A percentile compares a stretch with the other conserved stretches of the same genome.
Conservation (phyloP, 2,329 filamentous ascomycete genomes). For the Pseudofabraea citricarpa region DNA sequence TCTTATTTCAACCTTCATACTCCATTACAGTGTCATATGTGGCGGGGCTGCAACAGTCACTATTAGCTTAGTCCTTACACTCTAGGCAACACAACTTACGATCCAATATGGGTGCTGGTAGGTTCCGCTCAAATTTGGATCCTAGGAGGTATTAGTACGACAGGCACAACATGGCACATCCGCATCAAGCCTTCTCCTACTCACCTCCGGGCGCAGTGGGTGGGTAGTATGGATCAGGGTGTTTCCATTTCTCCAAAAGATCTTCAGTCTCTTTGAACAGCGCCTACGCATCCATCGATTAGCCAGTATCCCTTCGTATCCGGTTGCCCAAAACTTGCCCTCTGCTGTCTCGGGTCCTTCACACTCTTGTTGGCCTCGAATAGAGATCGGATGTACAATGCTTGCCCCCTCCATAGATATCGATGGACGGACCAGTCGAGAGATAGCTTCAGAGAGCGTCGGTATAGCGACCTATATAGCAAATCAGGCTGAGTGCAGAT, state of each 20-base stretch:
- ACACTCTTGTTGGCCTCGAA: conserved; percentile 92
- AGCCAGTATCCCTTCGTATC: background rate
- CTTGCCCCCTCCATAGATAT: conserved; percentile 91
- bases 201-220: conserved; percentile 91
- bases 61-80: too few relatives aligned
- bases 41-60: conserved; percentile 25
- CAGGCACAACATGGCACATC: background rate
- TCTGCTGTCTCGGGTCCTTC: conserved; percentile 78
- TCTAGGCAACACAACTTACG: conserved; percentile 66
- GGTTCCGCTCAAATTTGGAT: conserved; percentile 93
- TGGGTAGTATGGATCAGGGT: conserved; percentile 86
- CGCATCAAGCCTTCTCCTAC: conserved; percentile 17
- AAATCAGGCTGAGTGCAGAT: background rate
- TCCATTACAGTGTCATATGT: conserved; percentile 12
- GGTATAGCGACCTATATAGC: conserved; percentile 66
- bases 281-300: conserved; percentile 47
- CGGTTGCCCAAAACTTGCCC: conserved; percentile 37
- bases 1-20: conserved; percentile 1
- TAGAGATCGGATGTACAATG: conserved; percentile 88
- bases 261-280: conserved; percentile 85
- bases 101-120: conserved; percentile 73
- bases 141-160: conserved; percentile 44
- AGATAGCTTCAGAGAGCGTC: conserved; percentile 85
- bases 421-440: conserved; percentile 95
- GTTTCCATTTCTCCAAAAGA: conserved; percentile 89